A percentile compares a stretch with the other conserved stretches of the same genome.
These are phyloP conservation scores for Apiospora saccharicola DNA, from an alignment of 2,329 filamentous ascomycete species.

Conservation along the genomic window DNA sequence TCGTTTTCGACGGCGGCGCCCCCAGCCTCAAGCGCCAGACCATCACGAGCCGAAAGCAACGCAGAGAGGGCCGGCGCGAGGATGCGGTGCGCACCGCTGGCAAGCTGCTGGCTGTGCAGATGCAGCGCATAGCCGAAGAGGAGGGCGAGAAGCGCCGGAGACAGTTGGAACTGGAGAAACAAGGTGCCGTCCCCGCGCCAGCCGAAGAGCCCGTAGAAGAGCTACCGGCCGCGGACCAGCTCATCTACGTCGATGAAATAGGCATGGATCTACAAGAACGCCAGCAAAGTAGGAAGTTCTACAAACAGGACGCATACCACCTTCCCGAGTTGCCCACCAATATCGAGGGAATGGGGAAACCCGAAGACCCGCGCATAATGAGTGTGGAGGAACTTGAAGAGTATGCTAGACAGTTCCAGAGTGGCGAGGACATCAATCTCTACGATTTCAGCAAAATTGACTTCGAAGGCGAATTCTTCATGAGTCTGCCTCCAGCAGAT, in stretches of 20 bases:
- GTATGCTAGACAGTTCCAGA: slow-evolving; percentile 91
- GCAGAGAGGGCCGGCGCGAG: slow-evolving; percentile 87
- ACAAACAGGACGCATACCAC: slow-evolving; percentile 94
- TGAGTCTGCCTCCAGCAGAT: slow-evolving; percentile 86
- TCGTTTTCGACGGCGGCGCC: slow-evolving; percentile 97
- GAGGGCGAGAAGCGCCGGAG: slow-evolving; percentile 72
- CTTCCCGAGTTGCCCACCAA: slow-evolving; percentile 83
- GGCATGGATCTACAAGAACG: slow-evolving; percentile 82
- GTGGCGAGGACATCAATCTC: slow-evolving; percentile 86
- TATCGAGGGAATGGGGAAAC: slow-evolving; percentile 85
- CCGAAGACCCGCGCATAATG: slow-evolving; percentile 96
- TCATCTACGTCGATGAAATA: slow-evolving; percentile 92
- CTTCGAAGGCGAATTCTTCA: slow-evolving; percentile 95
- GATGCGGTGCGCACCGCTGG: slow-evolving; percentile 93
- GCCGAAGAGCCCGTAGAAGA: slow-evolving; percentile 69
- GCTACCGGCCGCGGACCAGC: slow-evolving; percentile 70
- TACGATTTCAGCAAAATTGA: slow-evolving; percentile 99
- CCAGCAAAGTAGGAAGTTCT: slow-evolving; percentile 77
- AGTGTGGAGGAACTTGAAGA: slow-evolving; percentile 91
- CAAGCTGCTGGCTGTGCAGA: slow-evolving; percentile 90
- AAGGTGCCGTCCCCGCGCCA: slow-evolving; percentile 39
- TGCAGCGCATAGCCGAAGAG: slow-evolving; percentile 89
- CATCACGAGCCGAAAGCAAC: slow-evolving; percentile 77
- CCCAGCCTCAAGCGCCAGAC: slow-evolving; percentile 91
- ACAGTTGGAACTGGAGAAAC: slow-evolving; percentile 53